A percentile compares a stretch with the other conserved stretches of the same genome.
Conservation (phyloP, 352 stramenopile species). For the Phytophthora multivora region DNA sequence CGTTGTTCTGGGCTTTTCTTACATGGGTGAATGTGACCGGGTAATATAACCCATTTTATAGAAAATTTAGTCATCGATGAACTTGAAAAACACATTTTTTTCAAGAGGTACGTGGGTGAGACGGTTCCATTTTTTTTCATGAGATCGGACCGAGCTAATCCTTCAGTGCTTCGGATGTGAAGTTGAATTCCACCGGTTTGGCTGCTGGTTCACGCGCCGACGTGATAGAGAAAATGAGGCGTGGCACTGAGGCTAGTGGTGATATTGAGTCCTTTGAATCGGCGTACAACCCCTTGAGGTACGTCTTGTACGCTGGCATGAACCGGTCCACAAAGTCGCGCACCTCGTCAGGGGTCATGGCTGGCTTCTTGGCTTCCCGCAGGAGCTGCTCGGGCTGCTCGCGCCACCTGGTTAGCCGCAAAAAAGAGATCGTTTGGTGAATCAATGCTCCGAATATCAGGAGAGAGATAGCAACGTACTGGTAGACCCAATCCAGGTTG, state of each 20-base stretch:
- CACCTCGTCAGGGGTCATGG: slow-evolving; percentile 67
- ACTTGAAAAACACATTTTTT: not conserved
- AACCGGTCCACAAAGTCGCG: slow-evolving; percentile 89
- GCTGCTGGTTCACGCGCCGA: slow-evolving; percentile 39
- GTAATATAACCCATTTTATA: not conserved
- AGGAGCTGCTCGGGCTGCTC: slow-evolving; percentile 80
- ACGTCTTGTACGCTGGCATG: slow-evolving; percentile 84
- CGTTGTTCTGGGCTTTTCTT: slow-evolving; percentile 11
- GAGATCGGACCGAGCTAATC: slow-evolving; percentile 21
- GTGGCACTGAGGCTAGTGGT: slow-evolving; percentile 39
- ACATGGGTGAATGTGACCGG: slow-evolving; percentile 1
- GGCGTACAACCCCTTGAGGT: slow-evolving; percentile 65
- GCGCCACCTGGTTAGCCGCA: slow-evolving; percentile 58
- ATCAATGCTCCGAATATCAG: not conserved
- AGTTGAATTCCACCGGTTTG: slow-evolving; percentile 58
- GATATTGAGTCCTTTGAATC: slow-evolving; percentile 26
- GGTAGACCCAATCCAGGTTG: slow-evolving; percentile 82
- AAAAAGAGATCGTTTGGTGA: slow-evolving; percentile 5
- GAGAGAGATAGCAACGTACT: slow-evolving; percentile 41
- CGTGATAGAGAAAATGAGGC: slow-evolving; percentile 69
- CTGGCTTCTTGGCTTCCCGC: slow-evolving; percentile 59
- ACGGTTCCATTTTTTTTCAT: slow-evolving; percentile 2
- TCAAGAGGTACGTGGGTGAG: not conserved
- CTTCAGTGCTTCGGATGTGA: slow-evolving; percentile 39
- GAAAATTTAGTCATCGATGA: not conserved